phyloP scores from a whole-genome alignment of 345 rosid genomes.

The Noccaea caerulescens region DNA sequence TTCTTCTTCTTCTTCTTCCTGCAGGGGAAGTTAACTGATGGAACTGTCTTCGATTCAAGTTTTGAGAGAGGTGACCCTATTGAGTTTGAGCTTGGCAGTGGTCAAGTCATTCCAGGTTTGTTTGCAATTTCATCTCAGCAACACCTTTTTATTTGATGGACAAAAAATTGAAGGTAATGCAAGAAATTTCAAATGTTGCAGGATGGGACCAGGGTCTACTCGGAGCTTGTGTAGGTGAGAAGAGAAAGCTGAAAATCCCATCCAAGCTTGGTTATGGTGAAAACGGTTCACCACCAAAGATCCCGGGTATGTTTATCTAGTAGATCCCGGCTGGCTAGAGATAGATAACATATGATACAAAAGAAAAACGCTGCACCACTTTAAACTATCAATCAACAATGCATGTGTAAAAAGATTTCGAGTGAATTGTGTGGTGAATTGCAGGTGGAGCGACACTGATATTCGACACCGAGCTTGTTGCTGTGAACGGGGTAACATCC shows the following conservation, averaged over 20 bases:
- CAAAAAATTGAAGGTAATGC: background rate
- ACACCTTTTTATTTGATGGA: background rate
- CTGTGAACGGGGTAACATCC: constrained; percentile 73
- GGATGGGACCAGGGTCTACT: constrained; percentile 98
- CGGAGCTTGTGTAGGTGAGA: constrained; percentile 89
- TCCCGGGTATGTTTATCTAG: constrained; percentile 61
- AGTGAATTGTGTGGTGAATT: constrained; percentile 28
- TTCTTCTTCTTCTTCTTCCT: background rate
- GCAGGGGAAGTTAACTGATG: constrained; percentile 96
- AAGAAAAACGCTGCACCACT: background rate
- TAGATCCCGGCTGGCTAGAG: background rate
- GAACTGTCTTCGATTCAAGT: constrained; percentile 94
- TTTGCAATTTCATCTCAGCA: background rate
- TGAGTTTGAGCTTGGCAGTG: constrained; percentile 92
- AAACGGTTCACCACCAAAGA: constrained; percentile 92
- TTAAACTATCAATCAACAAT: background rate
- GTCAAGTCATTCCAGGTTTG: constrained; percentile 95
- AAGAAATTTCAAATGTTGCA: constrained; percentile 33
- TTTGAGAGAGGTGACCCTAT: constrained; percentile 97
- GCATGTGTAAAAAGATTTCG: background rate
- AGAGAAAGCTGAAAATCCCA: constrained; percentile 93
- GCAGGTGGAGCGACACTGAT: constrained; percentile 92
- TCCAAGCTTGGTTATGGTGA: constrained; percentile 91
- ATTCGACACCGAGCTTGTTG: constrained; percentile 89
- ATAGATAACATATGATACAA: constrained; percentile 7